These are phyloP conservation scores for Talaromyces wortmannii DNA, from an alignment of 495 filamentous ascomycete genomes.

Conservation along the genomic window DNA sequence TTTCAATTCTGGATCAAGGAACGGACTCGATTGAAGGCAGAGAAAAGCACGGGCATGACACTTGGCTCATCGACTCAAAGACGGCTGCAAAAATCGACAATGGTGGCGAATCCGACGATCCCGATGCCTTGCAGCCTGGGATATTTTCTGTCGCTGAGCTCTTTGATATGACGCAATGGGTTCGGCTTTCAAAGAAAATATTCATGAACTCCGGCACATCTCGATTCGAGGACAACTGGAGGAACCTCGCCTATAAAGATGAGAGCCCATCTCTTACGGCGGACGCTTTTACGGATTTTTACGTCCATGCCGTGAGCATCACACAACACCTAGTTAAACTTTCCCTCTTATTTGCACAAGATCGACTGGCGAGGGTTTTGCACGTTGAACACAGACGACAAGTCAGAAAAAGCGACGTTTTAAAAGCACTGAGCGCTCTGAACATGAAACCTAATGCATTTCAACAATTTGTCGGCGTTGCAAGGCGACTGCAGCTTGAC, in stretches of 20 bases:
- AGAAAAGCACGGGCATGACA: slow-evolving; percentile 39
- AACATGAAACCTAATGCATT: slow-evolving; percentile 26
- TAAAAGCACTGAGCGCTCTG: slow-evolving; percentile 50
- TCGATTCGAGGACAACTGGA: slow-evolving; percentile 59
- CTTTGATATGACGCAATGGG: slow-evolving; percentile 52
- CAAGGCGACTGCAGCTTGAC: slow-evolving; percentile 51
- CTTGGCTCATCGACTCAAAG: slow-evolving; percentile 46
- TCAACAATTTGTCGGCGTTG: slow-evolving; percentile 52
- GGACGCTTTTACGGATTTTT: slow-evolving; percentile 67
- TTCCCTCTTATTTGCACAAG: slow-evolving; percentile 53
- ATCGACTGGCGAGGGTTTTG: slow-evolving; percentile 29
- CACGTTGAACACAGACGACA: slow-evolving; percentile 28
- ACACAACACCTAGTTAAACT: slow-evolving; percentile 65
- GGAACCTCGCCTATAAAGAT: slow-evolving; percentile 29
- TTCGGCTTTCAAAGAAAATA: slow-evolving; percentile 54
- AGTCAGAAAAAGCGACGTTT: slow-evolving; percentile 56
- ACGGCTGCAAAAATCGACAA: slow-evolving; percentile 33
- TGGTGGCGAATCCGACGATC: slow-evolving; percentile 17
- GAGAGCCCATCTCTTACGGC: slow-evolving; percentile 58
- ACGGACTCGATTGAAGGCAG: slow-evolving; percentile 48
- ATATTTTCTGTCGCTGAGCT: slow-evolving; percentile 46
- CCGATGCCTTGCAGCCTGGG: slow-evolving; percentile 20
- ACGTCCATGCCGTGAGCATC: slow-evolving; percentile 57
- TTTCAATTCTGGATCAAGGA: slow-evolving; percentile 50
- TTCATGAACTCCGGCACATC: slow-evolving; percentile 70